phyloP scores from a whole-genome alignment of 2,329 filamentous ascomycete species.

The Fusarium proliferatum region DNA sequence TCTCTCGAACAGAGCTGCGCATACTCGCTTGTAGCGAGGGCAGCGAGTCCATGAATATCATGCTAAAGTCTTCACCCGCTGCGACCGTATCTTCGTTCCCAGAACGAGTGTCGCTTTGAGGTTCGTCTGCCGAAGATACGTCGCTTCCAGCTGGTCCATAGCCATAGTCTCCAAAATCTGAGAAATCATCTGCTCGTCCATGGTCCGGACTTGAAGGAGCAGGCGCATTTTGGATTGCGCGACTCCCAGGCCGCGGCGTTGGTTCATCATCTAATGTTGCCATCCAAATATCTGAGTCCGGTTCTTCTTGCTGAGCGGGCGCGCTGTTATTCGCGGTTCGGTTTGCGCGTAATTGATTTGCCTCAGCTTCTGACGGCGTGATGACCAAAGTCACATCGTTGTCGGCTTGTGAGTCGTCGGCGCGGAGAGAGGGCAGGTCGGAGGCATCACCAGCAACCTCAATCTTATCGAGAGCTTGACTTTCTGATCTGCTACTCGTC shows the following conservation, averaged over 20 bases:
- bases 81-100: slow-evolving; percentile 56
- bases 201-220: slow-evolving; percentile 22
- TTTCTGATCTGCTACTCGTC: slow-evolving; percentile 29
- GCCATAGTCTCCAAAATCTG: slow-evolving; percentile 44
- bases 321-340: slow-evolving; percentile 25
- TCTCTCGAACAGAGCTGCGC: slow-evolving; percentile 48
- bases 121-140: slow-evolving; percentile 49
- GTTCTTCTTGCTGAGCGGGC: slow-evolving; percentile 45
- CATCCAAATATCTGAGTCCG: slow-evolving; percentile 59
- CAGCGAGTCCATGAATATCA: slow-evolving; percentile 68
- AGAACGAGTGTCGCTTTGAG: slow-evolving; percentile 35
- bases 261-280: slow-evolving; percentile 53
- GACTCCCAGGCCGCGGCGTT: slow-evolving; percentile 48
- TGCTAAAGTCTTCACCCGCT: slow-evolving; percentile 67
- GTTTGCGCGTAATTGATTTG: slow-evolving; percentile 13
- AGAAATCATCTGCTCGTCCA: slow-evolving; percentile 26
- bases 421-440: slow-evolving; percentile 29
- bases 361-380: slow-evolving; percentile 38
- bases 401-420: slow-evolving; percentile 45
- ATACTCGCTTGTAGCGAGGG: slow-evolving; percentile 61
- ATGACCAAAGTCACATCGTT: slow-evolving; percentile 45
- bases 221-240: slow-evolving; percentile 15
- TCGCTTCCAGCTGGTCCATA: slow-evolving; percentile 49
- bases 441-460: slow-evolving; percentile 37
- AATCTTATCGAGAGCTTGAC: slow-evolving; percentile 45